Evolutionary conservation across 1,284 basidiomycete genomes (phyloP).

Genomic region (Moesziomyces parantarcticus): DNA sequence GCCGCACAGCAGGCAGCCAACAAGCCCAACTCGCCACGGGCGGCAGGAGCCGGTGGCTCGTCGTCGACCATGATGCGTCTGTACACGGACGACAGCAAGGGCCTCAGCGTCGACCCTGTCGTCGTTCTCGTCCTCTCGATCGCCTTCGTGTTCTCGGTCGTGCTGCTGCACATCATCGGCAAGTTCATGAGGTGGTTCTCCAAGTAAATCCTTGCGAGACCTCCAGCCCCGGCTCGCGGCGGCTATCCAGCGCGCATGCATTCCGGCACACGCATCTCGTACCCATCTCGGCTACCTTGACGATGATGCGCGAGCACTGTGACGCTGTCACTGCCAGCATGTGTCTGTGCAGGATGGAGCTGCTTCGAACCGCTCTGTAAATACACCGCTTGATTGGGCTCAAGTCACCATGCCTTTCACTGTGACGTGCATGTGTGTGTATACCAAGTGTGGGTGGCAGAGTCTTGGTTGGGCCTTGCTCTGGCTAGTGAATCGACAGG

Average conservation of each 20-base stretch:
- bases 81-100: constrained; percentile 93
- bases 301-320: no score
- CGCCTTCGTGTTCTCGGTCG: constrained; percentile 97
- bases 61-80: constrained; percentile 98
- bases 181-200: constrained; percentile 91
- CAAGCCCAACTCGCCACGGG: constrained; percentile 86
- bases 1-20: constrained; percentile 75
- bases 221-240: no score
- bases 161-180: constrained; percentile 97
- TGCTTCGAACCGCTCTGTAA: background rate
- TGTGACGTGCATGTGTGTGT: background rate
- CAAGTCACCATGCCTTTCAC: background rate
- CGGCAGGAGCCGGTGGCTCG: constrained; percentile 94
- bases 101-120: constrained; percentile 97
- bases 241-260: no score
- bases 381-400: background rate
- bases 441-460: no score
- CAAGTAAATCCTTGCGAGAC: constrained; percentile 71
- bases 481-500: background rate
- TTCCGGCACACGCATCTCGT: no score
- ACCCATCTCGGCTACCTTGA: no score
- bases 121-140: constrained; percentile 96
- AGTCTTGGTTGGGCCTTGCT: no score
- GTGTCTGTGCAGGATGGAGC: no score
- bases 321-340: no score